Percentiles rank a stretch among this genome's conserved stretches.
Evolutionary conservation across 2,329 filamentous ascomycete species (phyloP).

Genomic region (Arthrobotrys megalospora): DNA sequence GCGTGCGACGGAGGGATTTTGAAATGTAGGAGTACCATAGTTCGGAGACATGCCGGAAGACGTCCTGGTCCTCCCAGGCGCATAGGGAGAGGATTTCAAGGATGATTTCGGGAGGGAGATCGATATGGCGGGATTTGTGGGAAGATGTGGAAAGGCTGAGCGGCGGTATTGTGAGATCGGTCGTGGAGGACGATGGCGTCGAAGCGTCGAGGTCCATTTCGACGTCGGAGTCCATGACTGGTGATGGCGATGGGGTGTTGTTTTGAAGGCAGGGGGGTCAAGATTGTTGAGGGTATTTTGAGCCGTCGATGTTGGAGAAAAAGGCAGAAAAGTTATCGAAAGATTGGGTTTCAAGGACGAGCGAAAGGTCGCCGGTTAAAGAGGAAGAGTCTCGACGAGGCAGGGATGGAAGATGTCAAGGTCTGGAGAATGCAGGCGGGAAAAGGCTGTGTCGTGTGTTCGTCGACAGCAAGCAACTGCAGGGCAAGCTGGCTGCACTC

Average conservation of each 20-base stretch:
- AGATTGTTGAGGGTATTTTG: slow-evolving; percentile 24
- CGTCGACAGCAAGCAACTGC: slow-evolving; percentile 15
- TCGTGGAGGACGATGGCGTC: slow-evolving; percentile 47
- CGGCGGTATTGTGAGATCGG: slow-evolving; percentile 51
- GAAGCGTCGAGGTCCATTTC: slow-evolving; percentile 56
- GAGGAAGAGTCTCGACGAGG: slow-evolving; percentile 21
- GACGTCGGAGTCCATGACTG: slow-evolving; percentile 51
- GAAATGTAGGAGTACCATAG: slow-evolving; percentile 60
- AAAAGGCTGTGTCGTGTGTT: slow-evolving; percentile 27
- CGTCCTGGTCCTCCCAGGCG: slow-evolving; percentile 59
- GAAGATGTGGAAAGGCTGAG: slow-evolving; percentile 32
- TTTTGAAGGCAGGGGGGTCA: slow-evolving; percentile 16
- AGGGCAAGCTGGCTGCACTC: slow-evolving; percentile 20
- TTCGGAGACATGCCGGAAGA: slow-evolving; percentile 59
- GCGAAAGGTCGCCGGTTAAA: slow-evolving; percentile 10
- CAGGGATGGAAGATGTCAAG: background rate
- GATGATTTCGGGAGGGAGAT: slow-evolving; percentile 58
- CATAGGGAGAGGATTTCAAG: slow-evolving; percentile 61
- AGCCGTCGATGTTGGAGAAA: slow-evolving; percentile 13
- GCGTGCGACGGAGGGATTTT: slow-evolving; percentile 55
- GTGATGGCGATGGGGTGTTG: slow-evolving; percentile 20
- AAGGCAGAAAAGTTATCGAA: slow-evolving; percentile 6
- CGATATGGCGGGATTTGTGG: slow-evolving; percentile 39
- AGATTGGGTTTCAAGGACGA: slow-evolving; percentile 12
- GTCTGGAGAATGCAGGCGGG: background rate